phyloP scores from a whole-genome alignment of 1,284 basidiomycete genomes.

The Microbotryomycetes sp. region DNA sequence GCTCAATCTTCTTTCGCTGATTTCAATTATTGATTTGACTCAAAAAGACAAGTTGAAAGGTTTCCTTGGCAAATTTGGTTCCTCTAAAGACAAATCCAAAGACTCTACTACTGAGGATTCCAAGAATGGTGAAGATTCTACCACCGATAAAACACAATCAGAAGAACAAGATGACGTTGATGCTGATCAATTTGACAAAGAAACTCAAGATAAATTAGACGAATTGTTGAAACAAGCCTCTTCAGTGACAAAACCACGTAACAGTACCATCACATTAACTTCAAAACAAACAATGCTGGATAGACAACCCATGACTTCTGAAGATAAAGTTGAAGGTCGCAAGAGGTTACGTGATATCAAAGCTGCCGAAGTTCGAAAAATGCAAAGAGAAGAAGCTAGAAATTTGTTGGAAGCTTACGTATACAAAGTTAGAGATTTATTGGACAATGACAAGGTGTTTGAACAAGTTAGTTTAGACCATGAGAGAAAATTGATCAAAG shows the following conservation, averaged over 20 bases:
- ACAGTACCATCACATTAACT: constrained; percentile 53
- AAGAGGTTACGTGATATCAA: constrained; percentile 63
- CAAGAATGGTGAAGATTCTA: constrained; percentile 12
- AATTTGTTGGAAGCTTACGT: constrained; percentile 89
- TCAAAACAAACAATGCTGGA: constrained; percentile 58
- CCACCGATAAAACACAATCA: constrained; percentile 10
- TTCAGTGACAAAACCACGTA: constrained; percentile 39
- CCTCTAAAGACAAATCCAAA: constrained; percentile 38
- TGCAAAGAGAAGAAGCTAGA: constrained; percentile 75
- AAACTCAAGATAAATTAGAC: constrained; percentile 42
- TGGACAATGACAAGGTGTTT: constrained; percentile 58
- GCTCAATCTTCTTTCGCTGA: constrained; percentile 14
- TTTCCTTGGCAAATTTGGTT: constrained; percentile 56
- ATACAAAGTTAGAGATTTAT: constrained; percentile 78
- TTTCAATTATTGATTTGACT: constrained; percentile 2
- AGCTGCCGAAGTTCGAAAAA: constrained; percentile 66
- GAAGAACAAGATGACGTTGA: constrained; percentile 33
- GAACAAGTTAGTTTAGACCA: constrained; percentile 37
- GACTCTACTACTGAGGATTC: background rate
- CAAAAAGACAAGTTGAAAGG: constrained; percentile 65
- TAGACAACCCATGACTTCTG: constrained; percentile 55
- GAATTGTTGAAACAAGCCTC: constrained; percentile 30
- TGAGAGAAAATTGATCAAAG: constrained; percentile 62
- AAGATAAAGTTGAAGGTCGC: constrained; percentile 60
- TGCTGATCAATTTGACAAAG: constrained; percentile 45